These are phyloP conservation scores for Paecilomyces niveus DNA, from an alignment of 2,329 filamentous ascomycete genomes.

Conservation along the genomic window DNA sequence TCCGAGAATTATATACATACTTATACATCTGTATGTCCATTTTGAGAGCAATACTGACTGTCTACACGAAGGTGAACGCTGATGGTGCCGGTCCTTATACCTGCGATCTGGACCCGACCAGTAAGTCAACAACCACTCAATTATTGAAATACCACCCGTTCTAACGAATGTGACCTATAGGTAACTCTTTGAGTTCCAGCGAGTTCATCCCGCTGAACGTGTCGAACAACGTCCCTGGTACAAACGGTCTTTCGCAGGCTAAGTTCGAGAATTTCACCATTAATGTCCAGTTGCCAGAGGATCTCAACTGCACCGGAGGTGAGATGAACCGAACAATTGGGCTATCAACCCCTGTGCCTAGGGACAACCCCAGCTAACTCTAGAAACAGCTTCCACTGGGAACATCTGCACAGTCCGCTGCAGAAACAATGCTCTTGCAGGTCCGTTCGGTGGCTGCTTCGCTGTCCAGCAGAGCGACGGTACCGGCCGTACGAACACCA, in stretches of 20 bases:
- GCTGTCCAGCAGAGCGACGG: not conserved
- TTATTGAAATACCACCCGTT: not conserved
- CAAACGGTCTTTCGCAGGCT: not conserved
- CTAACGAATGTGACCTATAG: not conserved
- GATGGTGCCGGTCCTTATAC: not conserved
- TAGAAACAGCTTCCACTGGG: not conserved
- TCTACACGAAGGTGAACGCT: not conserved
- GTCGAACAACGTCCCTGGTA: not conserved
- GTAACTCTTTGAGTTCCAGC: not conserved
- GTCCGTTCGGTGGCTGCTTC: not conserved
- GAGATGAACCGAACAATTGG: not conserved
- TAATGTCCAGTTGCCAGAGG: not conserved
- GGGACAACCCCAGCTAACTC: not conserved
- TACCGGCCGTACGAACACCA: not conserved
- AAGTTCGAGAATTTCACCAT: not conserved
- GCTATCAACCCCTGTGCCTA: no score
- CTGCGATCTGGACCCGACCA: not conserved
- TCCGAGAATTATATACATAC: not conserved
- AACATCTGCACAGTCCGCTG: not conserved
- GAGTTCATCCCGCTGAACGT: not conserved
- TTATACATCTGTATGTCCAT: not conserved
- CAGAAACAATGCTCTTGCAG: not conserved
- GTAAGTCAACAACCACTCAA: not conserved
- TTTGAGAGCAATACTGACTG: not conserved
- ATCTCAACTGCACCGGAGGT: not conserved